phyloP scores from a whole-genome alignment of 257 asterid species.

The Marsdenia floribunda region DNA sequence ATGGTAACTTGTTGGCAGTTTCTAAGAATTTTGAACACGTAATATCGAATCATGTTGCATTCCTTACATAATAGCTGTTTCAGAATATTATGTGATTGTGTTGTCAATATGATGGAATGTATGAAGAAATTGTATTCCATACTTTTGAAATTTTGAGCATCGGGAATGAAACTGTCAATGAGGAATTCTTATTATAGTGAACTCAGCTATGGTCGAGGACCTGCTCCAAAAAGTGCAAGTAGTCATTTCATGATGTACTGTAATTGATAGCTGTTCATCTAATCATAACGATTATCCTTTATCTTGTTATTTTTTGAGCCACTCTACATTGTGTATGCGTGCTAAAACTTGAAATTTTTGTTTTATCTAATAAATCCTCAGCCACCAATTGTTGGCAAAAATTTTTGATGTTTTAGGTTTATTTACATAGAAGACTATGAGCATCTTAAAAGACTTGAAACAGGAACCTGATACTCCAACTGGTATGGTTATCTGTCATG shows the following conservation, averaged over 20 bases:
- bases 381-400: neutral
- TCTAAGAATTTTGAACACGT: neutral
- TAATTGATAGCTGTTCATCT: neutral
- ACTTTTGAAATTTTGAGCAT: neutral
- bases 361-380: neutral
- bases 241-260: neutral
- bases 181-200: neutral
- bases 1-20: neutral
- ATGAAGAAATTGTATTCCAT: neutral
- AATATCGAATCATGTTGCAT: neutral
- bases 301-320: neutral
- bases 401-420: neutral
- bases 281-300: neutral
- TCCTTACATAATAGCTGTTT: neutral
- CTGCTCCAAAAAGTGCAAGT: neutral
- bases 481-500: neutral
- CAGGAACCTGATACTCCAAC: neutral
- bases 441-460: neutral
- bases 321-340: neutral
- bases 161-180: neutral
- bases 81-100: neutral
- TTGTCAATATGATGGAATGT: neutral
- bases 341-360: neutral
- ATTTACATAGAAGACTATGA: neutral
- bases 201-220: neutral